phyloP scores from a whole-genome alignment of 805 yeast genomes.

The Wickerhamiella shivajii region DNA sequence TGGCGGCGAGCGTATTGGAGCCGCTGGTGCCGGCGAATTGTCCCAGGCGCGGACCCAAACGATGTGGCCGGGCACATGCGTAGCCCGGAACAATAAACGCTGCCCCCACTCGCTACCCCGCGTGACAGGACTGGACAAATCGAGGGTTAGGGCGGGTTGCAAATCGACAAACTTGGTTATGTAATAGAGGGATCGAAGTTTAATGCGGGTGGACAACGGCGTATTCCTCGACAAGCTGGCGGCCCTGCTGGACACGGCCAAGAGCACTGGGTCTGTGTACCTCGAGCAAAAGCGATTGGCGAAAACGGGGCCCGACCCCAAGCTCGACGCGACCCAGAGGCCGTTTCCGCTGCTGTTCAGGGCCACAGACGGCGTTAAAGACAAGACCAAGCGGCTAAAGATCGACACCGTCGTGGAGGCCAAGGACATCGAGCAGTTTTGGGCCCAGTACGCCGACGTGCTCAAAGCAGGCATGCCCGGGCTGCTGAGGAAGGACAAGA shows the following conservation, averaged over 20 bases:
- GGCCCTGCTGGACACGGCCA: conserved; percentile 18
- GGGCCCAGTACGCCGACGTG: conserved; percentile 58
- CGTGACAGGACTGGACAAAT: too few relatives aligned
- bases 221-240: conserved; percentile 22
- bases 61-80: too few relatives aligned
- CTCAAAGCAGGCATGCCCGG: conserved; percentile 63
- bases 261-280: conserved; percentile 24
- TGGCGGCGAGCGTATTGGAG: too few relatives aligned
- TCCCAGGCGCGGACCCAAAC: too few relatives aligned
- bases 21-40: too few relatives aligned
- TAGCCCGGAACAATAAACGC: too few relatives aligned
- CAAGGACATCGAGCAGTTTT: conserved; percentile 49
- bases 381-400: conserved; percentile 39
- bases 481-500: conserved; percentile 68
- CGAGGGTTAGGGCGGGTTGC: too few relatives aligned
- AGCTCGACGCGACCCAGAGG: conserved; percentile 13
- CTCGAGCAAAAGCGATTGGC: conserved; percentile 25
- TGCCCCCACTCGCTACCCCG: too few relatives aligned
- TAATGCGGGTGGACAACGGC: conserved; percentile 14
- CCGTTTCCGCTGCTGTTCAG: conserved; percentile 55
- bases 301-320: conserved; percentile 14
- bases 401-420: conserved; percentile 59
- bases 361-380: conserved; percentile 42
- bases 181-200: too few relatives aligned
- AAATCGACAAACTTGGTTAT: too few relatives aligned